Conservation (phyloP, 2,329 filamentous ascomycete genomes). For the Aureobasidium pullulans region DNA sequence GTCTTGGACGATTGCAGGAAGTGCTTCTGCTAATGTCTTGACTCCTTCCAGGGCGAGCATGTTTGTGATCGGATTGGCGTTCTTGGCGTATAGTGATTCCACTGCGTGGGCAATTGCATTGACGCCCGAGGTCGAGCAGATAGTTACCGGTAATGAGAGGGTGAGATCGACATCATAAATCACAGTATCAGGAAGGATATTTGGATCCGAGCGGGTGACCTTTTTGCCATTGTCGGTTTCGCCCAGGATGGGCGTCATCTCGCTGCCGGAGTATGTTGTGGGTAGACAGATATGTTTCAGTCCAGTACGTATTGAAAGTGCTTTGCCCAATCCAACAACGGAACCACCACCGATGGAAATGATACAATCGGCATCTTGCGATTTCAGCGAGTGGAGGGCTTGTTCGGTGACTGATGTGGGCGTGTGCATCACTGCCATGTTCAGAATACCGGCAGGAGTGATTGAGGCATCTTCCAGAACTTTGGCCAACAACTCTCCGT, state of each 20-base stretch:
- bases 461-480: conserved; percentile 31
- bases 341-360: conserved; percentile 57
- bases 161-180: conserved; percentile 60
- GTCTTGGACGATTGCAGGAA: conserved; percentile 46
- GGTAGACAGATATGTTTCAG: conserved; percentile 29
- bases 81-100: conserved; percentile 56
- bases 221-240: conserved; percentile 54
- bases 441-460: conserved; percentile 37
- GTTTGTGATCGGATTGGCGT: conserved; percentile 53
- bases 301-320: conserved; percentile 27
- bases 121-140: conserved; percentile 53
- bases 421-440: conserved; percentile 56
- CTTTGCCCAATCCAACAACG: conserved; percentile 50
- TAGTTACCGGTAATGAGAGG: conserved; percentile 46
- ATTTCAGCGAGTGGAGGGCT: conserved; percentile 43
- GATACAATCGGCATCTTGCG: conserved; percentile 41
- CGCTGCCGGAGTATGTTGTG: conserved; percentile 34
- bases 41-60: conserved; percentile 53
- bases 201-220: conserved; percentile 50
- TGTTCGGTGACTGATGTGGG: conserved; percentile 51
- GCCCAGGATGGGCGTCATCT: conserved; percentile 59
- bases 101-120: conserved; percentile 62
- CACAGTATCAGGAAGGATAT: conserved; percentile 53
- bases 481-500: conserved; percentile 22
- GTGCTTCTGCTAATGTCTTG: conserved; percentile 44